Evolutionary conservation across 495 filamentous ascomycete species (phyloP).

Genomic region (Neurospora sp.): DNA sequence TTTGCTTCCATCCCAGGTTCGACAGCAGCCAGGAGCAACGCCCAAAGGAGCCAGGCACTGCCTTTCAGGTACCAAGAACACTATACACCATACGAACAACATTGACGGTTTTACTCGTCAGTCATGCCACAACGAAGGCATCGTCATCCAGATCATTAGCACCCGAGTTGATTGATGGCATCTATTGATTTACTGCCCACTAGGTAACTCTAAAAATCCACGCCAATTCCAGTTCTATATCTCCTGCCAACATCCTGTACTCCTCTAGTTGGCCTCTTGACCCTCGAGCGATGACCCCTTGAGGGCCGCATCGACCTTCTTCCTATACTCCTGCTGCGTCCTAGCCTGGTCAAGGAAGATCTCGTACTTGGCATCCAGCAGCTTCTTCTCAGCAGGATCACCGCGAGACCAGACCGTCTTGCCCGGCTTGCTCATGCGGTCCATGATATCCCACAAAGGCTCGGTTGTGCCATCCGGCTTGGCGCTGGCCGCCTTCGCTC

Average conservation of each 20-base stretch:
- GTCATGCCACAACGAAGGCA: not conserved
- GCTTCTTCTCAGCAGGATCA: slow-evolving; percentile 61
- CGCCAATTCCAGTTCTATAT: not conserved
- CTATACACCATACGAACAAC: not conserved
- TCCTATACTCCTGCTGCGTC: slow-evolving; percentile 63
- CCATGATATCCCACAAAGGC: slow-evolving; percentile 91
- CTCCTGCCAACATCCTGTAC: not conserved
- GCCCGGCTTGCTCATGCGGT: slow-evolving; percentile 92
- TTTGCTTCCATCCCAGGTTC: not conserved
- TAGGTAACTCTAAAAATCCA: not conserved
- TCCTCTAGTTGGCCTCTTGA: not conserved
- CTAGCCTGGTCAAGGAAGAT: slow-evolving; percentile 71
- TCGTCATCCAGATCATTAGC: too few species aligned
- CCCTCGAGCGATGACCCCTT: slow-evolving; percentile 27
- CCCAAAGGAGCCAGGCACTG: not conserved
- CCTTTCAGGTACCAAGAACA: not conserved
- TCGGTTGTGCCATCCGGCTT: slow-evolving; percentile 69
- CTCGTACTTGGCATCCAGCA: slow-evolving; percentile 78
- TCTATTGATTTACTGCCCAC: not conserved
- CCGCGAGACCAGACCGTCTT: slow-evolving; percentile 62
- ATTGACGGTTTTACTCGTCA: too few species aligned
- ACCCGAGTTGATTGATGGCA: not conserved
- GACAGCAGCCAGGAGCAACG: not conserved
- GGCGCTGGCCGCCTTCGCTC: slow-evolving; percentile 83
- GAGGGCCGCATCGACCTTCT: slow-evolving; percentile 54